Base-by-base conservation (phyloP, 2,329 filamentous ascomycete genomes). In the Ilyonectria destructans region DNA sequence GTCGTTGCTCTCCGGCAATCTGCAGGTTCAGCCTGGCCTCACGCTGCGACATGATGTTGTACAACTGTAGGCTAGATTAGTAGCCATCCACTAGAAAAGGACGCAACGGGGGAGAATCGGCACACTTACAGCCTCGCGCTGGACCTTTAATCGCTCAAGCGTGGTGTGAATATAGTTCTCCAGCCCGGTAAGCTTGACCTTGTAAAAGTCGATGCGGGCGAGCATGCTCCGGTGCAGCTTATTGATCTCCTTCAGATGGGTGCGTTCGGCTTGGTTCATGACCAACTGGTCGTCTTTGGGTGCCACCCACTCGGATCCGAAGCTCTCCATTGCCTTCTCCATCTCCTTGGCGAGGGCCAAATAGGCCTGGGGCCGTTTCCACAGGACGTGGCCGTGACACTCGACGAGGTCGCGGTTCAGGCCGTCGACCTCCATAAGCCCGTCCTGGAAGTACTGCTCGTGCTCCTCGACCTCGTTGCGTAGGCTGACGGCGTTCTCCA, bases 21-120 rank as follows among this genome's bases (percentile, higher is more conserved):
- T 90, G 85, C 56, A 91, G 86, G 72, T 89, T 90, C 64, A 91
- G 84, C 67, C 90, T 88, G 6, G 88, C 89, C 76, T 91, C 89
- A 60, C 89, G 88, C 80, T 91, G 89, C 4, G 88, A 88, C 76
- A 91, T 90, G 78, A 91, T 89, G 77, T 91, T 91, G 78, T 91
- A 91, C 8, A 91, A 81, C 88, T 90, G 64, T 7, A 8, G 10
- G 4, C 6, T 29, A 23, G n/a, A 46, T 76, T 19, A 73, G 74
- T 33, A 19, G 6, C n/a, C 29, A 26, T 57, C 23, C n/a, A 60
- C 21, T 6, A 23, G 58, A 19, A 8, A 13, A 49, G 23, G 15
- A 12, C 7, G 23, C 26, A 15, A 31, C 29, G 17, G 37, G 55
- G 10, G 7, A 54, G 17, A 10, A 43, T 37, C 37, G 15, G 10